Conservation (phyloP, 202 grass and related monocot species). For the Elaeis oleifera region DNA sequence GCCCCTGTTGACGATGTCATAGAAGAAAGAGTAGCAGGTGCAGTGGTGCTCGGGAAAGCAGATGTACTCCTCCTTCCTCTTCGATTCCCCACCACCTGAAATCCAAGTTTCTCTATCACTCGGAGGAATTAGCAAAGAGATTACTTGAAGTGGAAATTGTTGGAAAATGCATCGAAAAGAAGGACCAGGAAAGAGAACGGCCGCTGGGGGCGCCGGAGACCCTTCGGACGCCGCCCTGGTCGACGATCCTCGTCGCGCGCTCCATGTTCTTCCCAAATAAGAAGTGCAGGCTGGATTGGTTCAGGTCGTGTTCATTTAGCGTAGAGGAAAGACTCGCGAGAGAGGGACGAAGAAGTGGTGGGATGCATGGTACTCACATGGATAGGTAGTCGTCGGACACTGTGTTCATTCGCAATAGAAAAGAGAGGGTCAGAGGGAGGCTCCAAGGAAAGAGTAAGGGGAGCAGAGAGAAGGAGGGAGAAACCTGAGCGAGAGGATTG, state of each 20-base stretch:
- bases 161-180: not conserved
- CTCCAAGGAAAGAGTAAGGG: not conserved
- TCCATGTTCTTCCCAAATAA: conserved; percentile 92
- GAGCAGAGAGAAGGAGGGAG: not conserved
- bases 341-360: not conserved
- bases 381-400: conserved; percentile 73
- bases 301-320: no score
- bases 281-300: conserved; percentile 44
- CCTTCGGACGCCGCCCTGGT: conserved; percentile 65
- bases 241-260: conserved; percentile 75
- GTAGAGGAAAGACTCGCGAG: not conserved
- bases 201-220: conserved; percentile 61
- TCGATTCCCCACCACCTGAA: conserved; percentile 80
- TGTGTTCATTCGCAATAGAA: conserved; percentile 1
- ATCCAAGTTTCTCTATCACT: not conserved
- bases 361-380: conserved; percentile 29
- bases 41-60: conserved; percentile 91
- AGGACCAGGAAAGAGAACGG: conserved; percentile 65
- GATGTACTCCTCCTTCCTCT: conserved; percentile 80
- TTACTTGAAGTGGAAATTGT: not conserved
- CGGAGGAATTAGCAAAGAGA: not conserved
- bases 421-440: not conserved
- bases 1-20: conserved; percentile 74
- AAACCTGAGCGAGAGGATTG: conserved; percentile 37
- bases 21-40: conserved; percentile 96